Evolutionary conservation across 371 early-diverging fungal genomes (phyloP), one percentile per base, ranked within the genome.

Genomic region (Lichtheimia ramosa): DNA sequence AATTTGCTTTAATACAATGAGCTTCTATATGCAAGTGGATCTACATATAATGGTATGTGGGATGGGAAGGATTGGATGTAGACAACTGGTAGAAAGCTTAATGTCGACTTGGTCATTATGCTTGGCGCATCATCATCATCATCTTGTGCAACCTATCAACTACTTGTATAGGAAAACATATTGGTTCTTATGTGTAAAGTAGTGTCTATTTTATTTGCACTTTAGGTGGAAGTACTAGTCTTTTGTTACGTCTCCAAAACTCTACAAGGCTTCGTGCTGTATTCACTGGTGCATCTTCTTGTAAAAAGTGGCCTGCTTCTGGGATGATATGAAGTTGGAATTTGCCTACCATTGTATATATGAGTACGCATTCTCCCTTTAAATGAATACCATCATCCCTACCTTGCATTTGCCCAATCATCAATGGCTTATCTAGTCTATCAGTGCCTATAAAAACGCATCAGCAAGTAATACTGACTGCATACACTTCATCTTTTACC

Each of bases 371-470:
- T 4, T 43, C 21, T 34, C 25, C 40, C 23, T 14, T 20, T 18
- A 3, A 0, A 8, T 28, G 3, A 46, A 24, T 20, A 3, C 40
- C 21, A 21, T 20, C 5, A 27, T 23, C 16, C 57, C 15, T 89
- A 72, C 95, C 92, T 75, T 98, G 98, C 96, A 98, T 98, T 70
- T 96, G 96, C 0, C 89, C 97, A 73, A 96, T 96, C 59, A 88
- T 93, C 55, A 98, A 80, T 13, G 90, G 79, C 61, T 91, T 95
- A 65, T 98, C 98, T 53, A 98, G 67, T 10, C 96, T 83, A 73
- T 96, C 96, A 0, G 96, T 66, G 65, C 81, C 34, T 34, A 34
- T 34, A 34, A 34, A 34, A 28, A 34, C 6, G 34, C 6, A 10
- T 34, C 10, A 34, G 10, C 10, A 34, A 10, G 6, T 5, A 10